Conservation (phyloP, 2,329 filamentous ascomycete species). For the Aulographum hederae region DNA sequence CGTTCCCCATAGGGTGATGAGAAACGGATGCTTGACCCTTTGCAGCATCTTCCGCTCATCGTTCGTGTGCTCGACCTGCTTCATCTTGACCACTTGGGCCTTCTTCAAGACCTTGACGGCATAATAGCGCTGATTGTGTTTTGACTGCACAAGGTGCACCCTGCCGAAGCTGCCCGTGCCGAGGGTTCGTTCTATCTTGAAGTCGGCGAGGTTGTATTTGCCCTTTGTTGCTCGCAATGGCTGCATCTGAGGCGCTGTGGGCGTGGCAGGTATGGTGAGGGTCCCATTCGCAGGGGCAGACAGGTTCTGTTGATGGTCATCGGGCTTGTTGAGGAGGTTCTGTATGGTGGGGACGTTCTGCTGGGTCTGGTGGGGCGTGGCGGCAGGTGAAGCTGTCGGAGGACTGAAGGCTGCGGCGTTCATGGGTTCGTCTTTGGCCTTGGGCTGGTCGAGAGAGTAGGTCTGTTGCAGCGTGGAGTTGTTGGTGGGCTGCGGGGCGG, state of each 20-base stretch:
- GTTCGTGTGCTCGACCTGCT: slow-evolving; percentile 98
- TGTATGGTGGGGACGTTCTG: slow-evolving; percentile 67
- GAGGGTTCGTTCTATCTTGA: slow-evolving; percentile 74
- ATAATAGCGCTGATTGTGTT: slow-evolving; percentile 96
- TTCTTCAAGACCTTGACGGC: slow-evolving; percentile 98
- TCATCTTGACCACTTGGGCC: slow-evolving; percentile 98
- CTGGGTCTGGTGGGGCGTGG: slow-evolving; percentile 1
- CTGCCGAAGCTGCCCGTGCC: slow-evolving; percentile 94
- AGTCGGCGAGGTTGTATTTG: slow-evolving; percentile 88
- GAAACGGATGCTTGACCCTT: slow-evolving; percentile 92
- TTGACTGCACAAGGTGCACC: slow-evolving; percentile 91
- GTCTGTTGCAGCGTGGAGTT: slow-evolving; percentile 1
- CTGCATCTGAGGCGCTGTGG: slow-evolving; percentile 15
- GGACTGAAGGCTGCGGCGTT: neutral
- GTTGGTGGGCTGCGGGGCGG: neutral
- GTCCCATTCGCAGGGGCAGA: slow-evolving; percentile 13
- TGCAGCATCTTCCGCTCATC: slow-evolving; percentile 92
- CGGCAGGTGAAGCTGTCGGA: neutral
- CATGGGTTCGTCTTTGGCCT: neutral
- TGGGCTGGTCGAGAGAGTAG: slow-evolving; percentile 11
- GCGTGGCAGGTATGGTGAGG: slow-evolving; percentile 17
- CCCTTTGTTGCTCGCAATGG: slow-evolving; percentile 64
- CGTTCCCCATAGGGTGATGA: slow-evolving; percentile 95
- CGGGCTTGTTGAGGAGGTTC: slow-evolving; percentile 57
- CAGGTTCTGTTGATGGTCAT: slow-evolving; percentile 18